A percentile compares a stretch with the other conserved stretches of the same genome.
These are phyloP conservation scores for Paradendryphiella salina DNA, from an alignment of 2,329 filamentous ascomycete genomes.

Conservation along the genomic window DNA sequence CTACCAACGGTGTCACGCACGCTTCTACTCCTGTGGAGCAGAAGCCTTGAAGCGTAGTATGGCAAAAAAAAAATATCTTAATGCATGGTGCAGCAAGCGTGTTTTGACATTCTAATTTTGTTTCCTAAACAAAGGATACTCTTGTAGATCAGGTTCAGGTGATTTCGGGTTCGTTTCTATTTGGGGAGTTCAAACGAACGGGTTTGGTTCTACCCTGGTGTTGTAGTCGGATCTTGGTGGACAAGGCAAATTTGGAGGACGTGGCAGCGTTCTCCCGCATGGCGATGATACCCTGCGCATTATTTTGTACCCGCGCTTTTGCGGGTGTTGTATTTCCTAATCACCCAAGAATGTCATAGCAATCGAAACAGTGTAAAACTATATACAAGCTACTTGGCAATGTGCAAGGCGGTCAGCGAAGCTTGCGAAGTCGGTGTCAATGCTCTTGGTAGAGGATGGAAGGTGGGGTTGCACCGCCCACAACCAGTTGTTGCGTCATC, in stretches of 20 bases:
- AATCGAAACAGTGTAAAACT: background rate
- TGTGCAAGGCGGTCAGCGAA: background rate
- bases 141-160: background rate
- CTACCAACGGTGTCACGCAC: slow-evolving; percentile 42
- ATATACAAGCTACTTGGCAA: too few relatives aligned
- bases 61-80: background rate
- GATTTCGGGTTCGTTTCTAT: slow-evolving; percentile 1
- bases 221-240: slow-evolving; percentile 6
- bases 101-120: background rate
- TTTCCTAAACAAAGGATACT: background rate
- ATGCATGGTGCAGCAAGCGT: background rate
- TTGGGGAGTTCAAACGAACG: slow-evolving; percentile 1
- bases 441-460: background rate
- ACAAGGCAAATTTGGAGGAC: slow-evolving; percentile 6
- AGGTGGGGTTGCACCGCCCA: slow-evolving; percentile 7
- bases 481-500: slow-evolving; percentile 31
- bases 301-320: slow-evolving; percentile 5
- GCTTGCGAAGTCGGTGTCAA: background rate
- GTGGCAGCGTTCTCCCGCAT: slow-evolving; percentile 12
- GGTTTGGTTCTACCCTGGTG: background rate
- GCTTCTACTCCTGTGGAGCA: slow-evolving; percentile 43
- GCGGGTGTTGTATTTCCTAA: slow-evolving; percentile 11
- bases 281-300: slow-evolving; percentile 17
- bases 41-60: slow-evolving; percentile 30
- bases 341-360: slow-evolving; percentile 14